phyloP scores from a whole-genome alignment of 2,329 filamentous ascomycete genomes.

The Albophoma yamanashiensis region DNA sequence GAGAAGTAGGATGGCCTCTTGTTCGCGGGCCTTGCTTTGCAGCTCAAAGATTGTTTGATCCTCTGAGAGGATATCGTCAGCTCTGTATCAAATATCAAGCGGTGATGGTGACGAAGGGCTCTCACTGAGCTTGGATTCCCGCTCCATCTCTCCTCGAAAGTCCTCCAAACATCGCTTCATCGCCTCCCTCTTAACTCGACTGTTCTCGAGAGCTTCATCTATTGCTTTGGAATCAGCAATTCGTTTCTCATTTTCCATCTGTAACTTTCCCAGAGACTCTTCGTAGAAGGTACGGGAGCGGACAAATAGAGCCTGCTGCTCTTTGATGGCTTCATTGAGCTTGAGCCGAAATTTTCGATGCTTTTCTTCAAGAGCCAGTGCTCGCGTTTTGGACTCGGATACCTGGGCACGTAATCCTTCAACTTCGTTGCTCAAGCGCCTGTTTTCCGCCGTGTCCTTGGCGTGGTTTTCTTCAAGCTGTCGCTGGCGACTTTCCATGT shows the following conservation, averaged over 20 bases:
- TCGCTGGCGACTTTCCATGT: conserved; percentile 11
- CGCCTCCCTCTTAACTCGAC: conserved; percentile 19
- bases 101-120: not conserved
- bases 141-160: conserved; percentile 11
- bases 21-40: conserved; percentile 7
- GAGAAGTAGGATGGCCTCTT: conserved; percentile 6
- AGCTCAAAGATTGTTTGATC: conserved; percentile 13
- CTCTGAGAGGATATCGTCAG: conserved; percentile 9
- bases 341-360: conserved; percentile 22
- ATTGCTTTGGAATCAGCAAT: conserved; percentile 11
- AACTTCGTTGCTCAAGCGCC: conserved; percentile 15
- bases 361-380: conserved; percentile 18
- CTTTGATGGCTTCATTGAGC: conserved; percentile 33
- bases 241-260: conserved; percentile 16
- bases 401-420: conserved; percentile 15
- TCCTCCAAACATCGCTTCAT: conserved; percentile 19
- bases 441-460: conserved; percentile 11
- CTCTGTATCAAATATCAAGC: not conserved
- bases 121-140: conserved; percentile 14
- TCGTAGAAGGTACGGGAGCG: conserved; percentile 21
- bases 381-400: conserved; percentile 10
- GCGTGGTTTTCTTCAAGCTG: conserved; percentile 13
- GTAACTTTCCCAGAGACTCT: conserved; percentile 21
- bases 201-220: conserved; percentile 15
- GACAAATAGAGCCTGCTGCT: conserved; percentile 33